phyloP scores from a whole-genome alignment of 2,329 filamentous ascomycete species.

The Fusarium foetens region DNA sequence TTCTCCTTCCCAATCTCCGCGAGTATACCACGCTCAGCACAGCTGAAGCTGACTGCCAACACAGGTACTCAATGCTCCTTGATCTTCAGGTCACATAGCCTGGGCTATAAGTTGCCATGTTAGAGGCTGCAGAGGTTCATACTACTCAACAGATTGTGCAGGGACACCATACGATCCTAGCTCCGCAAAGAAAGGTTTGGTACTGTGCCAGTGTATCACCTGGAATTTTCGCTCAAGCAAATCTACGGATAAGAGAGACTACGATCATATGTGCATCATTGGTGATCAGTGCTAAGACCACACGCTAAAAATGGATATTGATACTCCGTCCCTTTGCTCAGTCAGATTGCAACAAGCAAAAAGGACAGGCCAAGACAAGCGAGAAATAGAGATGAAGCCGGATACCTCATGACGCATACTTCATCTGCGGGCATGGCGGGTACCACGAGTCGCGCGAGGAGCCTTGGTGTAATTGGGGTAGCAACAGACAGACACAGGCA shows the following conservation, averaged over 20 bases:
- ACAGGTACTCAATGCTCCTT: constrained; percentile 1
- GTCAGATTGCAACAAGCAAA: constrained; percentile 13
- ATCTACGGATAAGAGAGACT: constrained; percentile 11
- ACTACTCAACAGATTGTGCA: constrained; percentile 32
- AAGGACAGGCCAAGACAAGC: constrained; percentile 14
- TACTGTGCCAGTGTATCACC: constrained; percentile 38
- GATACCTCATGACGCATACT: constrained; percentile 43
- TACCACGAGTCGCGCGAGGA: constrained; percentile 39
- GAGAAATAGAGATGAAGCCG: constrained; percentile 14
- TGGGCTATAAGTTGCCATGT: constrained; percentile 18
- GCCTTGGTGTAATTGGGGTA: constrained; percentile 27
- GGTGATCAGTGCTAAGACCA: constrained; percentile 8
- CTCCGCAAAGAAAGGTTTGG: constrained; percentile 26
- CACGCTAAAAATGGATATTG: neutral
- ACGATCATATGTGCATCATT: constrained; percentile 38
- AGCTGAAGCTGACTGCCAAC: constrained; percentile 11
- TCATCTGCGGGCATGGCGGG: constrained; percentile 41
- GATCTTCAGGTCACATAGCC: constrained; percentile 4
- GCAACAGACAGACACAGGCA: constrained; percentile 24
- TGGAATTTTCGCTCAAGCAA: constrained; percentile 18
- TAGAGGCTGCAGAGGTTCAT: neutral
- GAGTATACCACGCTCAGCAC: neutral
- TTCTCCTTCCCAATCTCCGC: constrained; percentile 5
- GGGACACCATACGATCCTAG: constrained; percentile 30
- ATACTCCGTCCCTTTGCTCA: neutral